Evolutionary conservation across 306 rosid genomes (phyloP).

Genomic region (Cicer yamashitae): DNA sequence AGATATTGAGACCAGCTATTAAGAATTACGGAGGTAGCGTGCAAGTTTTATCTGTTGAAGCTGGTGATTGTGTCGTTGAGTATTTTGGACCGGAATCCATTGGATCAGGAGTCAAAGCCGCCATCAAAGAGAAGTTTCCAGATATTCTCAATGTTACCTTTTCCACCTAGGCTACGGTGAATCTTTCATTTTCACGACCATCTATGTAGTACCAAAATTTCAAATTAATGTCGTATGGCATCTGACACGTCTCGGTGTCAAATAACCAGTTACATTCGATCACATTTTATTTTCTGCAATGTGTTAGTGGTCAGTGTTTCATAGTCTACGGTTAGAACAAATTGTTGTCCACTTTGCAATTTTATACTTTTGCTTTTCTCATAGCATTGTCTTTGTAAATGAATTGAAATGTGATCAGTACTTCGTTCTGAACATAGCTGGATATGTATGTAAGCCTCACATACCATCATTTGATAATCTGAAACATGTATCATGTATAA

Average conservation of each 20-base stretch:
- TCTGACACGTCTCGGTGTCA: too few species aligned
- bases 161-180: conserved; percentile 39
- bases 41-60: conserved; percentile 73
- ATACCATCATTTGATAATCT: background rate
- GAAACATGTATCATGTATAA: background rate
- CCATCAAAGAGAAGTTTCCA: conserved; percentile 89
- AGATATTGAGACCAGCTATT: conserved; percentile 88
- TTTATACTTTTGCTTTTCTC: background rate
- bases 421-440: background rate
- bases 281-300: too few species aligned
- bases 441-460: background rate
- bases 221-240: too few species aligned
- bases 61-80: conserved; percentile 66
- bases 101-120: conserved; percentile 90
- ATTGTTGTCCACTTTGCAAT: background rate
- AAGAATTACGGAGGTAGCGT: conserved; percentile 91
- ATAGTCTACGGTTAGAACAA: too few species aligned
- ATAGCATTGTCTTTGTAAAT: background rate
- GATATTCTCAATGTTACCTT: conserved; percentile 76
- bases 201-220: too few species aligned
- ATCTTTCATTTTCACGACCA: too few species aligned
- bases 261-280: too few species aligned
- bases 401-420: background rate
- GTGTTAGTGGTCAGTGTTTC: too few species aligned
- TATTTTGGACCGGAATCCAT: conserved; percentile 88